Conservation (phyloP, 345 rosid genomes). For the Excoecaria agallocha region DNA sequence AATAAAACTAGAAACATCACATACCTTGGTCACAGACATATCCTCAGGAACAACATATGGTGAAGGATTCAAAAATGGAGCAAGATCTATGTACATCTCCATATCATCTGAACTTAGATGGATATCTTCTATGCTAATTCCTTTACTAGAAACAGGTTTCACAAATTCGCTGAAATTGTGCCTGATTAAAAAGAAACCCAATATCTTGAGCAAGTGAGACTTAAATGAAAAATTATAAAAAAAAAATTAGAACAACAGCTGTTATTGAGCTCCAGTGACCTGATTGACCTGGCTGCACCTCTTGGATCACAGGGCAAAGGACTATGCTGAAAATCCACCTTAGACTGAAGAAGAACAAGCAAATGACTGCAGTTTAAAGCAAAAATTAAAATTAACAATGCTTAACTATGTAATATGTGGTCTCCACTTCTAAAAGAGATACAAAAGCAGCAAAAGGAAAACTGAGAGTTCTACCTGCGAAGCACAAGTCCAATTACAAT, state of each 20-base stretch:
- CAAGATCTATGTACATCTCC: conserved; percentile 98
- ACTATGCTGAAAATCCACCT: conserved; percentile 94
- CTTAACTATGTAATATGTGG: neutral
- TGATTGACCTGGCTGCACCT: conserved; percentile 47
- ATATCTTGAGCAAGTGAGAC: neutral
- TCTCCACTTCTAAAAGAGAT: neutral
- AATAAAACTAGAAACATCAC: neutral
- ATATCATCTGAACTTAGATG: conserved; percentile 75
- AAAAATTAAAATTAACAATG: conserved; percentile 10
- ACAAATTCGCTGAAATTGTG: conserved; percentile 86
- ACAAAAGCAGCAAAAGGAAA: neutral
- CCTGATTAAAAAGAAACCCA: conserved; percentile 38
- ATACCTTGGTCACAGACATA: conserved; percentile 95
- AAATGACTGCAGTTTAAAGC: conserved; percentile 65
- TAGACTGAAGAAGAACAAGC: conserved; percentile 93
- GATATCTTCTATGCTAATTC: conserved; percentile 76
- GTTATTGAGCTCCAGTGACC: conserved; percentile 36
- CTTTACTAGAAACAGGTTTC: conserved; percentile 93
- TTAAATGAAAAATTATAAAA: neutral
- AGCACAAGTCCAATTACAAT: conserved; percentile 88
- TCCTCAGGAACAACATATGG: conserved; percentile 94
- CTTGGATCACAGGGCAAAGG: conserved; percentile 71
- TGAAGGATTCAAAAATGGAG: conserved; percentile 89
- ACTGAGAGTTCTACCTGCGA: conserved; percentile 60
- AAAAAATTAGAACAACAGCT: neutral